These are phyloP conservation scores for Fusarium nygamai DNA, from an alignment of 2,329 filamentous ascomycete genomes.

Conservation along the genomic window DNA sequence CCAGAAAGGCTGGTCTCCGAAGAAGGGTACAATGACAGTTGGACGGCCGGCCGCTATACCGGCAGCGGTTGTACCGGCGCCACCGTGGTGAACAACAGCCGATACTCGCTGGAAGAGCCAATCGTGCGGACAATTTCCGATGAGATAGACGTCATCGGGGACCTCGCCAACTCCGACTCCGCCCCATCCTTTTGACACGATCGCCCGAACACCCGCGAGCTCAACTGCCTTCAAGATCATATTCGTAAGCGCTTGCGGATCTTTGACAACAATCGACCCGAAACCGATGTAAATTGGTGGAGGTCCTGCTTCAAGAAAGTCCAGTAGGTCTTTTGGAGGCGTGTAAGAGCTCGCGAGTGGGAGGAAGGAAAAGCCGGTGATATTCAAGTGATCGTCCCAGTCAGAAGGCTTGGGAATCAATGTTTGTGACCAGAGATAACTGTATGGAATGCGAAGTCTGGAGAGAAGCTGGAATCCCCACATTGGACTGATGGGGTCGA, in stretches of 20 bases:
- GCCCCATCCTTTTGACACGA: conserved; percentile 74
- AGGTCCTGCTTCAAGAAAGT: conserved; percentile 65
- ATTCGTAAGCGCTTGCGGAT: conserved; percentile 65
- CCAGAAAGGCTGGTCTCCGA: conserved; percentile 74
- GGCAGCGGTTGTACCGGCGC: conserved; percentile 72
- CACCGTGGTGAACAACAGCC: conserved; percentile 71
- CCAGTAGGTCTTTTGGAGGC: conserved; percentile 62
- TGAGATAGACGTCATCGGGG: conserved; percentile 65
- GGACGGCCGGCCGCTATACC: conserved; percentile 68
- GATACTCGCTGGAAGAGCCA: conserved; percentile 70
- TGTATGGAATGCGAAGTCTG: conserved; percentile 71
- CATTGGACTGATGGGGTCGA: conserved; percentile 73
- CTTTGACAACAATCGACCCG: conserved; percentile 72
- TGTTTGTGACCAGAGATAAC: conserved; percentile 76
- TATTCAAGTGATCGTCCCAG: conserved; percentile 67
- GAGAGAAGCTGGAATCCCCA: conserved; percentile 73
- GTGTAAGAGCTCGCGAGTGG: conserved; percentile 61
- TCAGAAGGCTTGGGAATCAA: conserved; percentile 73
- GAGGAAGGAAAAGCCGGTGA: conserved; percentile 72
- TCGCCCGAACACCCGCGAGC: conserved; percentile 65
- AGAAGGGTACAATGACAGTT: conserved; percentile 74
- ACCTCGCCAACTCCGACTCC: conserved; percentile 61
- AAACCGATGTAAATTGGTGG: conserved; percentile 74
- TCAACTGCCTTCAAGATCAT: conserved; percentile 69
- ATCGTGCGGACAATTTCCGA: conserved; percentile 73